phyloP scores from a whole-genome alignment of 2,329 filamentous ascomycete genomes.

The Calonectria pteridis region DNA sequence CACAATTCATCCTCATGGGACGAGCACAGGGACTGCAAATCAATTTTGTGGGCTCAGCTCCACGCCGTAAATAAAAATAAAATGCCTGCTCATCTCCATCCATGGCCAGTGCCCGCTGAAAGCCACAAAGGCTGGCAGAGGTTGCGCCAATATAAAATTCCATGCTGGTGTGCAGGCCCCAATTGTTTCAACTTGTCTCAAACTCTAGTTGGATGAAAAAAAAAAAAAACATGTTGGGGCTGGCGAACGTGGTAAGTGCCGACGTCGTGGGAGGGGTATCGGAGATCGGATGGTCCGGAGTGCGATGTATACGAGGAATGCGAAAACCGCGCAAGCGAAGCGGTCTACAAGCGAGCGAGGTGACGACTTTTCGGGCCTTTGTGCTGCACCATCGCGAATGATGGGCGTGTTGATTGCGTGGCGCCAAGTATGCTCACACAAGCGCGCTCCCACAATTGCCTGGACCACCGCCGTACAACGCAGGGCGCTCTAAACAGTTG shows the following conservation, averaged over 20 bases:
- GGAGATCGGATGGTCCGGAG: slow-evolving; percentile 21
- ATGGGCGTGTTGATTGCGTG: background rate
- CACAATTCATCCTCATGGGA: background rate
- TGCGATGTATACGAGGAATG: background rate
- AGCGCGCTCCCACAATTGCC: background rate
- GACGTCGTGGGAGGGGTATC: background rate
- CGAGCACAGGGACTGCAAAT: background rate
- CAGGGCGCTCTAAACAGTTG: background rate
- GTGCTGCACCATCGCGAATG: background rate
- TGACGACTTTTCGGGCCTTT: slow-evolving; percentile 15
- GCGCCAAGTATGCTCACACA: background rate
- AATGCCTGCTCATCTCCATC: background rate
- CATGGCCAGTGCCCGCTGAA: background rate
- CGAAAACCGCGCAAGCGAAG: slow-evolving; percentile 12
- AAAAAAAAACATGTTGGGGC: background rate
- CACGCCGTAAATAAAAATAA: slow-evolving; percentile 1
- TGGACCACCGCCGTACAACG: background rate
- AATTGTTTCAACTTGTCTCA: background rate
- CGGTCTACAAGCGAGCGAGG: background rate
- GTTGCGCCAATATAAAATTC: slow-evolving; percentile 3
- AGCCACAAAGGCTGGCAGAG: background rate
- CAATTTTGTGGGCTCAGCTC: background rate
- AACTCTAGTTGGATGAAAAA: background rate
- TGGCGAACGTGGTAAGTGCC: background rate
- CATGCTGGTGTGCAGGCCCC: background rate